Evolutionary conservation across 331 rosid genomes (phyloP).

Genomic region (Rhamnella rubrinervis): DNA sequence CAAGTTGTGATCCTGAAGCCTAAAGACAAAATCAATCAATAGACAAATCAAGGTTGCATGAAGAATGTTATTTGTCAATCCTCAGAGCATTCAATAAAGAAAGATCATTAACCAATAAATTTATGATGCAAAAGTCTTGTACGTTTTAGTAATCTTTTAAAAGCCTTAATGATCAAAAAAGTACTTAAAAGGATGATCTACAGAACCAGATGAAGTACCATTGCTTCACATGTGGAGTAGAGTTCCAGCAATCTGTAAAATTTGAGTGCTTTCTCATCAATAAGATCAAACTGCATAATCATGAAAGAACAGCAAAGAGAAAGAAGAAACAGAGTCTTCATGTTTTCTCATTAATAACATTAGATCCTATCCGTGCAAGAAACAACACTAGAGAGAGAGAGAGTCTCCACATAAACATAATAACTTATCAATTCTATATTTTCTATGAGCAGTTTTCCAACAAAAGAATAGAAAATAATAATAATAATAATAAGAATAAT

Average conservation of each 20-base stretch:
- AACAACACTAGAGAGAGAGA: not conserved
- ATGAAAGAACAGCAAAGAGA: slow-evolving; percentile 10
- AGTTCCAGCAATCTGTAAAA: slow-evolving; percentile 88
- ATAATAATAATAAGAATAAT: too few species aligned
- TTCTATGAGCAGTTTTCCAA: too few species aligned
- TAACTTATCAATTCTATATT: not conserved
- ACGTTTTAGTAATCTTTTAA: not conserved
- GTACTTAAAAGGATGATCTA: slow-evolving; percentile 3
- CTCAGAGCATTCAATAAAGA: not conserved
- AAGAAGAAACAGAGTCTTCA: not conserved
- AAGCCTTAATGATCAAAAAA: not conserved
- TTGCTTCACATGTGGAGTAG: slow-evolving; percentile 64
- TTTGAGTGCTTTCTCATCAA: slow-evolving; percentile 26
- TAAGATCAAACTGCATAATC: slow-evolving; percentile 1
- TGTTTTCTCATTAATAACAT: not conserved
- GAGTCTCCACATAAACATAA: not conserved
- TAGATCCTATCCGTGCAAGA: not conserved
- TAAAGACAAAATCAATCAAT: slow-evolving; percentile 38
- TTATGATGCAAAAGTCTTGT: not conserved
- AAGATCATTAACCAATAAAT: not conserved
- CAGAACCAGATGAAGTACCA: slow-evolving; percentile 54
- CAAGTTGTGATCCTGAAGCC: slow-evolving; percentile 73
- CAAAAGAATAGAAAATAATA: too few species aligned
- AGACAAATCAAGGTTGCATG: slow-evolving; percentile 8
- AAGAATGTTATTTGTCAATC: slow-evolving; percentile 1